Evolutionary conservation across 2,329 filamentous ascomycete species (phyloP).

Genomic region (Blumeria graminis): DNA sequence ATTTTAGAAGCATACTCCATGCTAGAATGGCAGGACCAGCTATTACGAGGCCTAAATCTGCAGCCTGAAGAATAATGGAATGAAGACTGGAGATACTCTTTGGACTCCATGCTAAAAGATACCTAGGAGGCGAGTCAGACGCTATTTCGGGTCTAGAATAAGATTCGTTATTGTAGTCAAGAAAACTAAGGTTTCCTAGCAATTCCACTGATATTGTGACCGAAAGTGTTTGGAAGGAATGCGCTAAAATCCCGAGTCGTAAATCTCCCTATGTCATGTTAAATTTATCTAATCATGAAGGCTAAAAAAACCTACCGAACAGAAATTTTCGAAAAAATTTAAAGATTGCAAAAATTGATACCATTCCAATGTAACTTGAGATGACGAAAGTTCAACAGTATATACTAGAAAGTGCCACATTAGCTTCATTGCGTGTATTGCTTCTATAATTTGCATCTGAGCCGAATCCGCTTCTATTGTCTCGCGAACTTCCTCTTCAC

Average conservation of each 20-base stretch:
- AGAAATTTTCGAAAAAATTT: constrained; percentile 43
- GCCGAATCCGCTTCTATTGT: constrained; percentile 34
- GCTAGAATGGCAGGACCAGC: constrained; percentile 54
- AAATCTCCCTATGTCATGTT: constrained; percentile 7
- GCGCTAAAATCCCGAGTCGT: constrained; percentile 19
- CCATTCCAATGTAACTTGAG: constrained; percentile 41
- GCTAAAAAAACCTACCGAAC: constrained; percentile 19
- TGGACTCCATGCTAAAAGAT: constrained; percentile 44
- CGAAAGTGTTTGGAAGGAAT: constrained; percentile 43
- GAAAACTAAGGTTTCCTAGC: constrained; percentile 26
- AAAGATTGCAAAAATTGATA: constrained; percentile 46
- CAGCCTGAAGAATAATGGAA: constrained; percentile 37
- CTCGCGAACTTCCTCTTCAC: constrained; percentile 23
- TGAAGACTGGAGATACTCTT: constrained; percentile 51
- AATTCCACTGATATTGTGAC: constrained; percentile 48
- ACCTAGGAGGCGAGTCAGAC: constrained; percentile 16
- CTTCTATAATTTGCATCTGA: constrained; percentile 40
- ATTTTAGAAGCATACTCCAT: constrained; percentile 56
- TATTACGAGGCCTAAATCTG: constrained; percentile 28
- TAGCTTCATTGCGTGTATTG: constrained; percentile 48
- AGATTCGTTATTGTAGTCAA: constrained; percentile 4
- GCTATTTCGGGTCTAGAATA: constrained; percentile 17
- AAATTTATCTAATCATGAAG: constrained; percentile 1
- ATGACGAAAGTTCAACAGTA: constrained; percentile 29
- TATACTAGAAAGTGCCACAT: constrained; percentile 46